Evolutionary conservation across 2,329 filamentous ascomycete species (phyloP).

Genomic region (Trichophyton mentagrophytes): DNA sequence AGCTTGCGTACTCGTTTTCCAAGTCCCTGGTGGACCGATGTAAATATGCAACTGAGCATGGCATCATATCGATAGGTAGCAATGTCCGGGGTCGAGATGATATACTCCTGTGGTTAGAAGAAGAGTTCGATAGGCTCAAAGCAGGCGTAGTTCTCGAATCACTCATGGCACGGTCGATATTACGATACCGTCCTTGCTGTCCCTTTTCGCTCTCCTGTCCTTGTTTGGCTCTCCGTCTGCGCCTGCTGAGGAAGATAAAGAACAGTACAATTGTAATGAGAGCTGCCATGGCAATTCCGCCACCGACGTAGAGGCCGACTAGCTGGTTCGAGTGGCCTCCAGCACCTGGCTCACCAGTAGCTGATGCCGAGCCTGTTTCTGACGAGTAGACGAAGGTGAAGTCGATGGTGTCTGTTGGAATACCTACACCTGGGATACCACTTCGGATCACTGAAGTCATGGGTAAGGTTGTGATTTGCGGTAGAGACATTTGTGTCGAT

Average conservation of each 20-base stretch:
- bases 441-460: background rate
- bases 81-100: background rate
- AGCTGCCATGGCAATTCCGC: constrained; percentile 38
- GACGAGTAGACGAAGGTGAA: background rate
- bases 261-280: constrained; percentile 32
- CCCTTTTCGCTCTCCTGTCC: background rate
- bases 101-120: background rate
- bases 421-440: background rate
- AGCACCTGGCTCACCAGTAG: background rate
- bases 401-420: constrained; percentile 2
- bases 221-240: background rate
- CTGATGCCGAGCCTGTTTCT: background rate
- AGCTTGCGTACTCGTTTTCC: background rate
- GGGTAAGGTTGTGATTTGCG: background rate
- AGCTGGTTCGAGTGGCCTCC: constrained; percentile 22
- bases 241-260: constrained; percentile 11
- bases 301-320: constrained; percentile 46
- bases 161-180: background rate
- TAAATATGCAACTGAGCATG: background rate
- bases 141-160: background rate
- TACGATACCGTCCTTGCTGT: background rate
- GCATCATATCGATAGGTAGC: constrained; percentile 1
- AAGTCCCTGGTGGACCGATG: background rate
- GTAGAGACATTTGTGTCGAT: background rate
- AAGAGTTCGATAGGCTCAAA: background rate